Evolutionary conservation across 140 eudicot genomes (phyloP), one percentile per base, ranked within the genome.

Genomic region (Erigeron philadelphicus): DNA sequence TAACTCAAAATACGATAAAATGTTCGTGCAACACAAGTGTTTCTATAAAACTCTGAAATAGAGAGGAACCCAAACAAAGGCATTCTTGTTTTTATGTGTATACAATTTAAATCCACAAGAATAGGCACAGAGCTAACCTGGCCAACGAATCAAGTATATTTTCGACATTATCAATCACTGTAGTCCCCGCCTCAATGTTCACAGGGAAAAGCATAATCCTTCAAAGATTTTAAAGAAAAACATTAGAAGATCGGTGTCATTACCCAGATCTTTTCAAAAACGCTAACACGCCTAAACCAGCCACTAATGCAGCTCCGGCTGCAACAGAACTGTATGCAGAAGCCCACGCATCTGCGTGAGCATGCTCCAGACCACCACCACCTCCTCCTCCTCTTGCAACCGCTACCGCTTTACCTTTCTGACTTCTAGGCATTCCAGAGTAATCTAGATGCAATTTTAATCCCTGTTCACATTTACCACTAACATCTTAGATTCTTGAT

Each of bases 301-400:
- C 87, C 3, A 87, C 89, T 62, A 93, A 76, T 8, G 94, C 95
- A 68, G 95, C 94, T 73, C 99, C 97, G 3, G 99, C 99, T 44
- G 96, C 99, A 59, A 87, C 94, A 7, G 87, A 81, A 59, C 88
- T 85, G 78, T 93, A 93, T n/a, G 97, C 95, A 10, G 97, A 82
- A 23, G 95, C 97, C 95, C 95, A 87, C 13, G 95, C 88, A 75
- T 93, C 96, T 44, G 87, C 72, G 19, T 87, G 87, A 59, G 79
- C 95, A 72, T 89, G 89, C 42, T 87, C 88, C 81, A 89, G 19
- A 54, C 77, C 76, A 61, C 79, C 77, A n/a, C 78, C 78, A 0
- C 79, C 38, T 0, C 72, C 50, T 0, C 12, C 18, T 16, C 23
- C 64, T 35, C 5, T 52, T 15, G 69, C 7, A 95, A 63, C 6